Conservation (phyloP, 129 eudicot species). For the Escallonia rubra region DNA sequence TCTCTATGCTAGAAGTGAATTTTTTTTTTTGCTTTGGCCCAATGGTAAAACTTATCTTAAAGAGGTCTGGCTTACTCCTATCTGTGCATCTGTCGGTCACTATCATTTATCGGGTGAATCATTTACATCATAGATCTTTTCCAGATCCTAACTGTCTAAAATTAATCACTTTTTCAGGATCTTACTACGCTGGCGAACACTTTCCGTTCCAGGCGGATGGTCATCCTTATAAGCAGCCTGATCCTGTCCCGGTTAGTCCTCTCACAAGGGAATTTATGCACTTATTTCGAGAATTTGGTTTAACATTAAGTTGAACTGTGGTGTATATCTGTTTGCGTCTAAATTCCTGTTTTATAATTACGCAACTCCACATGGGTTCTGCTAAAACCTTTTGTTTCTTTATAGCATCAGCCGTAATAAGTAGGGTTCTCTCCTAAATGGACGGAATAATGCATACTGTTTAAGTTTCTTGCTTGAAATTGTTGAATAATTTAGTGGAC, state of each 20-base stretch:
- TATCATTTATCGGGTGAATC: not conserved
- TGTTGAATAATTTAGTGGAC: too few species aligned
- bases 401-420: too few species aligned
- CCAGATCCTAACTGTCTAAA: not conserved
- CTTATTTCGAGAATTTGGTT: not conserved
- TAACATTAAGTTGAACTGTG: too few species aligned
- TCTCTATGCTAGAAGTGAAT: not conserved
- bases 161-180: slow-evolving; percentile 20
- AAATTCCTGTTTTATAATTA: too few species aligned
- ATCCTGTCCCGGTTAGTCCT: slow-evolving; percentile 23
- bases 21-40: not conserved
- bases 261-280: not conserved
- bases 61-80: not conserved
- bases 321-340: too few species aligned
- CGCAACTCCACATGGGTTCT: too few species aligned
- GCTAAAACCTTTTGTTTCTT: too few species aligned
- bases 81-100: not conserved
- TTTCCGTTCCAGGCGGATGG: not conserved
- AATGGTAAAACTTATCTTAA: not conserved
- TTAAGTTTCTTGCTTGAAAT: too few species aligned
- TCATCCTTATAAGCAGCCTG: slow-evolving; percentile 15
- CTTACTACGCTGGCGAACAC: slow-evolving; percentile 19
- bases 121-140: not conserved
- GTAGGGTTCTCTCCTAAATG: too few species aligned
- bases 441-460: too few species aligned